Evolutionary conservation across 257 asterid genomes (phyloP).

Genomic region (Solanum okadae): DNA sequence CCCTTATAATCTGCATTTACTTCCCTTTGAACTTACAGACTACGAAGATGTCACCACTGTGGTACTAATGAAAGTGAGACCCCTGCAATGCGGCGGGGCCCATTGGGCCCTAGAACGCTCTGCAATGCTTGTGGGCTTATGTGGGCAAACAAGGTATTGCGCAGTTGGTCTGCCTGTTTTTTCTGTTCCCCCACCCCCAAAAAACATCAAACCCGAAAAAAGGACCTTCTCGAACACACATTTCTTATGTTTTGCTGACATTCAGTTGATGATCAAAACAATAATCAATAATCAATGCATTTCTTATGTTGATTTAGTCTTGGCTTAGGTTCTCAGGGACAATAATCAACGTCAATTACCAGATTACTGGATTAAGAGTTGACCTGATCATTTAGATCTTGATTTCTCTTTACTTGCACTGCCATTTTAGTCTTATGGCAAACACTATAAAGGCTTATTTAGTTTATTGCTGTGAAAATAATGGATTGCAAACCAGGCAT

Average conservation of each 20-base stretch:
- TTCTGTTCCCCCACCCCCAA: background rate
- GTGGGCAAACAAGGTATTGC: conserved; percentile 47
- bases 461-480: background rate
- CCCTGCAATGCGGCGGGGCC: conserved; percentile 54
- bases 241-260: background rate
- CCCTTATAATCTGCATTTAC: conserved; percentile 1
- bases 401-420: background rate
- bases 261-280: background rate
- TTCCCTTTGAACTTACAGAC: background rate
- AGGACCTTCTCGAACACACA: background rate
- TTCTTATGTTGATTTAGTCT: background rate
- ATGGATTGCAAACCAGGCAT: background rate
- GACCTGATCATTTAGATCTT: background rate
- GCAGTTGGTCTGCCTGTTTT: background rate
- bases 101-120: conserved; percentile 39
- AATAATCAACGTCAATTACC: background rate
- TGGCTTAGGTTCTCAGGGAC: background rate
- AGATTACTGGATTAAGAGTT: background rate
- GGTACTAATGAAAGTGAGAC: conserved; percentile 33
- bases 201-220: background rate
- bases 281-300: background rate
- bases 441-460: background rate
- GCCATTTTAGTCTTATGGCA: background rate
- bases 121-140: conserved; percentile 52
- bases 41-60: conserved; percentile 32